A percentile compares a stretch with the other conserved stretches of the same genome.
Evolutionary conservation across 768 basidiomycete genomes (phyloP).

Genomic region (Collybia mongolica): DNA sequence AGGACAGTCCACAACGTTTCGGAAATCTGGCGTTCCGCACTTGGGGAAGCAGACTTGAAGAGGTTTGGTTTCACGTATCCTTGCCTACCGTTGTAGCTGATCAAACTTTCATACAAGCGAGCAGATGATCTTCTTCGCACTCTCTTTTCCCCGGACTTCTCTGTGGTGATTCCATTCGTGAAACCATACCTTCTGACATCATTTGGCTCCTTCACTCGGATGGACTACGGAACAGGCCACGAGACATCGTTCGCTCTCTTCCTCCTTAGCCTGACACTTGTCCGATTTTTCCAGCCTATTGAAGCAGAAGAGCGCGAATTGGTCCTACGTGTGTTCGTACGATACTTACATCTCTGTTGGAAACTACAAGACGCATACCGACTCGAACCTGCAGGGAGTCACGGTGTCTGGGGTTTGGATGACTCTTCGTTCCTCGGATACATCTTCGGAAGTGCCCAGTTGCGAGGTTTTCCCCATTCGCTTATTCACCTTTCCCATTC

Average conservation of each 20-base stretch:
- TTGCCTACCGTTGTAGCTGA: background rate
- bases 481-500: background rate
- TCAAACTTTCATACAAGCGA: slow-evolving; percentile 36
- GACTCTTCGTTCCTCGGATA: slow-evolving; percentile 90
- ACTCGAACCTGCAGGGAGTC: slow-evolving; percentile 94
- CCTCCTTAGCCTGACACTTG: slow-evolving; percentile 67
- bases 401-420: slow-evolving; percentile 98
- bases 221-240: slow-evolving; percentile 98
- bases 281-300: slow-evolving; percentile 60
- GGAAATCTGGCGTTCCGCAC: slow-evolving; percentile 90
- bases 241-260: slow-evolving; percentile 87
- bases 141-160: slow-evolving; percentile 47
- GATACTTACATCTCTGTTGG: slow-evolving; percentile 84
- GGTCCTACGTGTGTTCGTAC: slow-evolving; percentile 62
- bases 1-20: slow-evolving; percentile 76
- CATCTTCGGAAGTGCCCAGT: slow-evolving; percentile 87
- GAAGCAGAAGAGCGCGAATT: slow-evolving; percentile 61
- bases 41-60: slow-evolving; percentile 78
- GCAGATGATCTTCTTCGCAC: slow-evolving; percentile 46
- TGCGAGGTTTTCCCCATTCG: slow-evolving; percentile 52
- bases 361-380: slow-evolving; percentile 84
- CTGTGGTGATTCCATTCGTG: slow-evolving; percentile 55
- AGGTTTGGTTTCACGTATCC: slow-evolving; percentile 43
- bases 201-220: slow-evolving; percentile 86
- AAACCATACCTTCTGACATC: slow-evolving; percentile 78